Percentiles rank a stretch among this genome's conserved stretches.
Conservation (phyloP, 805 yeast genomes). For the Wickerhamiella dianesei region DNA sequence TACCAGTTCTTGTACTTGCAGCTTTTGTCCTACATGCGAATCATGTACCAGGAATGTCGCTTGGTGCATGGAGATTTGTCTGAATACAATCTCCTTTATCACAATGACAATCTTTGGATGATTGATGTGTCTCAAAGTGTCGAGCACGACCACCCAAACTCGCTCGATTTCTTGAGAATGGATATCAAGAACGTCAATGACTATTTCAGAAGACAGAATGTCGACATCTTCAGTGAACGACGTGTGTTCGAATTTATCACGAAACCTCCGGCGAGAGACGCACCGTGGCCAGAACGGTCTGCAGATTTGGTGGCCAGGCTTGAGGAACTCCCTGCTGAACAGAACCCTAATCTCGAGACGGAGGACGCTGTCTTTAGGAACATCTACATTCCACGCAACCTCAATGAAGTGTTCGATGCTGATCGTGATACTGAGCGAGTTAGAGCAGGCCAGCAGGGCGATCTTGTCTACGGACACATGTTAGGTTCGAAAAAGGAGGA, state of each 20-base stretch:
- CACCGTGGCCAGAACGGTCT: constrained; percentile 28
- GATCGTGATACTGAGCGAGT: constrained; percentile 61
- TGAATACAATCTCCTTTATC: constrained; percentile 82
- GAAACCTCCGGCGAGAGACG: constrained; percentile 22
- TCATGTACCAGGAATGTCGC: constrained; percentile 75
- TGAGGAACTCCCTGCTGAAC: constrained; percentile 19
- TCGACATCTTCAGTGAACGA: constrained; percentile 69
- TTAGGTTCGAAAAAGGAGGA: constrained; percentile 20
- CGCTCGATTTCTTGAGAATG: constrained; percentile 89
- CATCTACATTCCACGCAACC: constrained; percentile 61
- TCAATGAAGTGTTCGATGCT: constrained; percentile 32
- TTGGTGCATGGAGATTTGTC: constrained; percentile 94
- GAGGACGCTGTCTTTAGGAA: constrained; percentile 77
- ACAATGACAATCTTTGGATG: constrained; percentile 61
- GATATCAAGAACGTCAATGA: constrained; percentile 93
- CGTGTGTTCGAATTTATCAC: constrained; percentile 64
- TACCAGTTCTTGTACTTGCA: constrained; percentile 57
- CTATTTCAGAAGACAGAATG: constrained; percentile 62
- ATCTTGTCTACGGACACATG: constrained; percentile 38
- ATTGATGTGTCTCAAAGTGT: constrained; percentile 96
- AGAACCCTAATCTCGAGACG: constrained; percentile 30
- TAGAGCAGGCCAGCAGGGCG: constrained; percentile 30
- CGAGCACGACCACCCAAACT: constrained; percentile 96
- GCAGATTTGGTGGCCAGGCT: constrained; percentile 19
- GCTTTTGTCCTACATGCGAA: constrained; percentile 71